These are phyloP conservation scores for Macadamia integrifolia DNA, from an alignment of 164 flowering plant species.

Conservation along the genomic window DNA sequence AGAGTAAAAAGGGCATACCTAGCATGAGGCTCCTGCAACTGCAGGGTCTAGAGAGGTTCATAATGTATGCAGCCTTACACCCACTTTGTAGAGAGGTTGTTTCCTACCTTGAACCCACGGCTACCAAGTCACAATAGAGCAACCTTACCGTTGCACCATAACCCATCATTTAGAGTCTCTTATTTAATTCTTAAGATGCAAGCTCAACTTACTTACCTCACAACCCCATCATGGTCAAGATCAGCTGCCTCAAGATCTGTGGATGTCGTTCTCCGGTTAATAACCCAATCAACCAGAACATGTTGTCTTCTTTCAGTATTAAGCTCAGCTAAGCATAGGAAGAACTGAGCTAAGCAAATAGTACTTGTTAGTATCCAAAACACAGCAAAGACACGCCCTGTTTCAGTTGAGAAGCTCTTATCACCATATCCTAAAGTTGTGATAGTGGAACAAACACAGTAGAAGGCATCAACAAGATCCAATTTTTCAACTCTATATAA, in stretches of 20 bases:
- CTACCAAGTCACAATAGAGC: too few species aligned
- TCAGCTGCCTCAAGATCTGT: slow-evolving; percentile 82
- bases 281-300: slow-evolving; percentile 55
- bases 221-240: slow-evolving; percentile 57
- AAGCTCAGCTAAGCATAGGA: slow-evolving; percentile 63
- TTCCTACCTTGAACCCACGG: too few species aligned
- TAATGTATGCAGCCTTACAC: too few species aligned
- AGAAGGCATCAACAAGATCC: slow-evolving; percentile 55
- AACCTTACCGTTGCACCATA: too few species aligned
- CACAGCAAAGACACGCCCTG: slow-evolving; percentile 75
- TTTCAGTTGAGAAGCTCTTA: slow-evolving; percentile 64
- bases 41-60: too few species aligned
- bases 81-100: too few species aligned
- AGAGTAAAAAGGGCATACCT: too few species aligned
- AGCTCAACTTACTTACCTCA: slow-evolving; percentile 41
- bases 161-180: too few species aligned
- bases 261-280: slow-evolving; percentile 36
- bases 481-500: slow-evolving; percentile 42
- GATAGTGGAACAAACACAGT: slow-evolving; percentile 81
- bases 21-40: too few species aligned
- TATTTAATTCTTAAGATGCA: not conserved
- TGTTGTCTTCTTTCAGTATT: slow-evolving; percentile 45
- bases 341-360: slow-evolving; percentile 64
- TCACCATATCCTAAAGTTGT: slow-evolving; percentile 91
- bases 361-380: slow-evolving; percentile 77